A percentile compares a stretch with the other conserved stretches of the same genome.
Evolutionary conservation across 495 filamentous ascomycete species (phyloP).

Genomic region (Usnea hakonensis): DNA sequence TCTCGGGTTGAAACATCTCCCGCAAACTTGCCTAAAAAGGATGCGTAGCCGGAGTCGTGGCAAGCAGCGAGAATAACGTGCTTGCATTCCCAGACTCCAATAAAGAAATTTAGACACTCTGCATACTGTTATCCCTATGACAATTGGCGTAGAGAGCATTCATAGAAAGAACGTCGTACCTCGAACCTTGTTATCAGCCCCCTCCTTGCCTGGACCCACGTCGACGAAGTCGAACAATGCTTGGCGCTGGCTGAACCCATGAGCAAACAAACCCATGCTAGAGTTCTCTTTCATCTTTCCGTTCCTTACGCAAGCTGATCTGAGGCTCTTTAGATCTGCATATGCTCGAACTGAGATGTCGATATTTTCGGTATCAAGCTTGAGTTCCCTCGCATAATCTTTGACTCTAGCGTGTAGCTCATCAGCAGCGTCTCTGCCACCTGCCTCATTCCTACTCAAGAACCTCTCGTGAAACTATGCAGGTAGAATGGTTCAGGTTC

Average conservation of each 20-base stretch:
- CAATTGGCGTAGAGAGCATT: not conserved
- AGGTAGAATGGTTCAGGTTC: not conserved
- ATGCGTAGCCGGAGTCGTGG: constrained; percentile 43
- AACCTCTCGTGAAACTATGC: constrained; percentile 34
- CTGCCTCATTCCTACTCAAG: constrained; percentile 27
- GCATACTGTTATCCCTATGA: not conserved
- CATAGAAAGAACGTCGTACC: constrained; percentile 23
- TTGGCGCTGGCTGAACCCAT: constrained; percentile 40
- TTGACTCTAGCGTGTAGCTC: constrained; percentile 29
- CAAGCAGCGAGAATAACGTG: constrained; percentile 47
- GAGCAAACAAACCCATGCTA: constrained; percentile 28
- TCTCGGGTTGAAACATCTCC: not conserved
- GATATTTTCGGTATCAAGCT: constrained; percentile 25
- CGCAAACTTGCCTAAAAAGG: constrained; percentile 34
- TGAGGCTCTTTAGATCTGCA: constrained; percentile 32
- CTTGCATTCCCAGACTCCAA: constrained; percentile 41
- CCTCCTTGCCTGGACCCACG: constrained; percentile 42
- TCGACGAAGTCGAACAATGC: constrained; percentile 45
- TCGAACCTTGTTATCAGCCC: constrained; percentile 42
- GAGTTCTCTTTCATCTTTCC: constrained; percentile 18
- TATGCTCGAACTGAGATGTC: constrained; percentile 34
- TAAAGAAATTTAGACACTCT: constrained; percentile 39
- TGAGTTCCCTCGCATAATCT: constrained; percentile 28
- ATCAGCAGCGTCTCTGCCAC: constrained; percentile 32
- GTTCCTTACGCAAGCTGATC: constrained; percentile 27